phyloP scores from a whole-genome alignment of 306 rosid species.

The Lupinus albus region DNA sequence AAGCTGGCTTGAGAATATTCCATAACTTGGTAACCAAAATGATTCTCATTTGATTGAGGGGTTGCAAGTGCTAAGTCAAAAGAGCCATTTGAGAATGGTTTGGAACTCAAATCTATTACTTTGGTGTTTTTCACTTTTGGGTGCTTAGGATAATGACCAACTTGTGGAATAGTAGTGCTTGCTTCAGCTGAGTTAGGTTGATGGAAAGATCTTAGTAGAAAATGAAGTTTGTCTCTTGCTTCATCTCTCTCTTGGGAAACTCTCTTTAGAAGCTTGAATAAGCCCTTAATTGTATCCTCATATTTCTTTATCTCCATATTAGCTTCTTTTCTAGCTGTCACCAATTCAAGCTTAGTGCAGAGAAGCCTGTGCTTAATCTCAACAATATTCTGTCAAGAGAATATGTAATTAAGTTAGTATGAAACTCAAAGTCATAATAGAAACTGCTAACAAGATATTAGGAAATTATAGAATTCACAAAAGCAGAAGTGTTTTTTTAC shows the following conservation, averaged over 20 bases:
- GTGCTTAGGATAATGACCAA: slow-evolving; percentile 14
- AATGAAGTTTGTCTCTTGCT: slow-evolving; percentile 59
- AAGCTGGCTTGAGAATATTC: slow-evolving; percentile 9
- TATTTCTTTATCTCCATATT: slow-evolving; percentile 44
- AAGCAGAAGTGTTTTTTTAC: background rate
- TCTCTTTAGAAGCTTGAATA: slow-evolving; percentile 44
- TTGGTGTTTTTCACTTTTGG: slow-evolving; percentile 1
- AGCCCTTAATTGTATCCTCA: slow-evolving; percentile 45
- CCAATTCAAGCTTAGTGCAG: slow-evolving; percentile 45
- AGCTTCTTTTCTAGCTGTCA: slow-evolving; percentile 47
- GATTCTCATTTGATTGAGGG: slow-evolving; percentile 30
- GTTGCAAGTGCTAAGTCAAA: slow-evolving; percentile 41
- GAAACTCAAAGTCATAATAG: background rate
- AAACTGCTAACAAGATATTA: background rate
- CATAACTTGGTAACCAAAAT: background rate
- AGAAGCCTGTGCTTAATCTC: slow-evolving; percentile 51
- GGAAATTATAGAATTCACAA: background rate
- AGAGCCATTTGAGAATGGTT: background rate
- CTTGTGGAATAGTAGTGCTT: background rate
- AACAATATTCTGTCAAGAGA: slow-evolving; percentile 44
- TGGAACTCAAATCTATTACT: slow-evolving; percentile 22
- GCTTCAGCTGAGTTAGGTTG: slow-evolving; percentile 28
- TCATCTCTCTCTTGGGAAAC: slow-evolving; percentile 70
- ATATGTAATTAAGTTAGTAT: background rate
- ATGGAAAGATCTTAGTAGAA: slow-evolving; percentile 39